Evolutionary conservation across 768 basidiomycete species (phyloP), one percentile per base, ranked within the genome.

Genomic region (Leccinum barrowsii): DNA sequence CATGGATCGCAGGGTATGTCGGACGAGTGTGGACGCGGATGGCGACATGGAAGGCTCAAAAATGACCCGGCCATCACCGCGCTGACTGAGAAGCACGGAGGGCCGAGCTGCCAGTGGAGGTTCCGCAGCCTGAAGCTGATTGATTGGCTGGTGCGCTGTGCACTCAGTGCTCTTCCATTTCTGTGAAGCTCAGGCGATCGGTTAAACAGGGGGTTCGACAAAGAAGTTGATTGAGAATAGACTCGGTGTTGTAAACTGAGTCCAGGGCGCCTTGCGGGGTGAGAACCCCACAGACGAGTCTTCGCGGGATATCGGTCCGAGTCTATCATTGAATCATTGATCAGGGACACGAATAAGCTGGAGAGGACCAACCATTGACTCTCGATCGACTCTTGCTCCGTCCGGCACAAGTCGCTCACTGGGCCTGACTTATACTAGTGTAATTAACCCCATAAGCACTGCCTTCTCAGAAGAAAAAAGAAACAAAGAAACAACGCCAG

Each of bases 251-350:
- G 40, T 42, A 42, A 44, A 19, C 42, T 19, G 19, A 44, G 19
- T 6, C 7, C 56, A 59, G 19, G 58, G 56, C 32, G 21, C 46
- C 56, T 15, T 50, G 40, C 37, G 58, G 57, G 55, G 58, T 59
- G 58, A 24, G 48, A 59, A 57, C 22, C 44, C 19, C n/a, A 44
- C n/a, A 44, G 42, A 44, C 13, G 46, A 34, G 12, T 5, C 13
- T 22, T 47, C 21, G 24, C 22, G 22, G 46, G 13, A 24, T 22
- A 47, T 47, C 46, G 21, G 46, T 3, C 21, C 46, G 21, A 15
- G 22, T 7, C 32, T 34, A 44, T 19, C 40, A 19, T 28, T 28
- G 28, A 19, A 44, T 19, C 40, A 19, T 28, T 28, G 28, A 19
- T 32, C 50, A 50, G 19, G 50, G 30, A 32, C 42, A 21, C 19